These are phyloP conservation scores for Exophiala oligosperma DNA, from an alignment of 2,329 filamentous ascomycete species.

Conservation along the genomic window DNA sequence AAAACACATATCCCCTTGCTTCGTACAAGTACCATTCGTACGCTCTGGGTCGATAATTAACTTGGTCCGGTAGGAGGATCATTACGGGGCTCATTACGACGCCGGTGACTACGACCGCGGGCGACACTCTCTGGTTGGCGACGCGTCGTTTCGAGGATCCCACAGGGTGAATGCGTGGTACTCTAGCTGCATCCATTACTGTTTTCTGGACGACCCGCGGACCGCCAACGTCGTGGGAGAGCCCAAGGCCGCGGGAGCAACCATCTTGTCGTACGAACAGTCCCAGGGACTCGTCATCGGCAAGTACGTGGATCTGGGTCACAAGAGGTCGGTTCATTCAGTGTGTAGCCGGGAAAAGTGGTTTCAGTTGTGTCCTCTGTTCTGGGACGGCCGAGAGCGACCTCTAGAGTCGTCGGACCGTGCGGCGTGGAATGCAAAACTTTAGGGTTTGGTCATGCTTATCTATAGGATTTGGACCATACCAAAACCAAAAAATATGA, in stretches of 20 bases:
- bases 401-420: conserved; percentile 48
- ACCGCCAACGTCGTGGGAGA: conserved; percentile 60
- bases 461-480: neutral
- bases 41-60: neutral
- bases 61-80: conserved; percentile 50
- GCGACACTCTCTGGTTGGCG: conserved; percentile 62
- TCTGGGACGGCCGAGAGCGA: conserved; percentile 49
- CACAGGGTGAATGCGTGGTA: conserved; percentile 61
- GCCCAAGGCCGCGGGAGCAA: conserved; percentile 69
- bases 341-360: conserved; percentile 66
- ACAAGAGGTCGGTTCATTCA: conserved; percentile 70
- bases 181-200: conserved; percentile 59
- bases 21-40: neutral
- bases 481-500: neutral
- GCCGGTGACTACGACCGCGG: conserved; percentile 60
- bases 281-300: conserved; percentile 71
- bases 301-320: conserved; percentile 70
- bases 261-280: conserved; percentile 72
- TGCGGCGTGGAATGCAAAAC: conserved; percentile 49
- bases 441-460: conserved; percentile 31
- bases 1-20: too few species aligned
- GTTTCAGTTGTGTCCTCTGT: conserved; percentile 60
- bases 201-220: conserved; percentile 59
- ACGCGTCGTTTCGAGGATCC: conserved; percentile 56
- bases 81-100: conserved; percentile 59